Conservation (phyloP, 768 basidiomycete species). For the Boletus tomentosulus region DNA sequence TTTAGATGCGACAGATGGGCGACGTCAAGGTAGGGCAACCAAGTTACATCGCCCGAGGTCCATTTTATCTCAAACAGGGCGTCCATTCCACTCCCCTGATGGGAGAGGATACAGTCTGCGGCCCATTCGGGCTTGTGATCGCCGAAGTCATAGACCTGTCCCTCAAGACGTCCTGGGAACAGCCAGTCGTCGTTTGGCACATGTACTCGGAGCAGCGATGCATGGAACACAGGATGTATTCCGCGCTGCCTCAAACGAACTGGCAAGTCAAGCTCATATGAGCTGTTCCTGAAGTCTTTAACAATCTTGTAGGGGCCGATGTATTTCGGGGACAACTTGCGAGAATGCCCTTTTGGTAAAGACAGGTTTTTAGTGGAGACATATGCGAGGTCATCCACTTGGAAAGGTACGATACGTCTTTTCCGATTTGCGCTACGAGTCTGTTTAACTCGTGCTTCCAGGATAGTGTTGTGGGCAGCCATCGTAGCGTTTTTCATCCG, state of each 20-base stretch:
- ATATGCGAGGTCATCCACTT: no score
- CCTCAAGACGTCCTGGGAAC: constrained; percentile 20
- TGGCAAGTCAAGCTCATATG: constrained; percentile 3
- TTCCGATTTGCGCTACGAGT: constrained; percentile 27
- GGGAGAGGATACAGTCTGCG: no score
- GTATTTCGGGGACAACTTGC: no score
- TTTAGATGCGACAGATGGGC: no score
- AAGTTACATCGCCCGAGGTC: no score
- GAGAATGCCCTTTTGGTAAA: no score
- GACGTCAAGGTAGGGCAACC: no score
- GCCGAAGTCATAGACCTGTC: neutral
- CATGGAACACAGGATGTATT: constrained; percentile 33
- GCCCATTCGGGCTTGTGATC: neutral
- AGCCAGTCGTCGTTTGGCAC: constrained; percentile 25
- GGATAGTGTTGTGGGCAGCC: constrained; percentile 31
- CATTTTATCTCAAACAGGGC: no score
- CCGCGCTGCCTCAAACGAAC: constrained; percentile 18
- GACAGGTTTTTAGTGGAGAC: no score
- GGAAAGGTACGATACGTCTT: constrained; percentile 5
- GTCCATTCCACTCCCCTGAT: no score
- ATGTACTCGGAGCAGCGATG: constrained; percentile 23
- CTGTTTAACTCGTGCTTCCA: constrained; percentile 31
- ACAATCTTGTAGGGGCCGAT: no score
- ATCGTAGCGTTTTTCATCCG: constrained; percentile 27
- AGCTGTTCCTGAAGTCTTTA: no score